Base-by-base conservation (phyloP, 176 grass and related monocot species). In the Oryza australiensis region DNA sequence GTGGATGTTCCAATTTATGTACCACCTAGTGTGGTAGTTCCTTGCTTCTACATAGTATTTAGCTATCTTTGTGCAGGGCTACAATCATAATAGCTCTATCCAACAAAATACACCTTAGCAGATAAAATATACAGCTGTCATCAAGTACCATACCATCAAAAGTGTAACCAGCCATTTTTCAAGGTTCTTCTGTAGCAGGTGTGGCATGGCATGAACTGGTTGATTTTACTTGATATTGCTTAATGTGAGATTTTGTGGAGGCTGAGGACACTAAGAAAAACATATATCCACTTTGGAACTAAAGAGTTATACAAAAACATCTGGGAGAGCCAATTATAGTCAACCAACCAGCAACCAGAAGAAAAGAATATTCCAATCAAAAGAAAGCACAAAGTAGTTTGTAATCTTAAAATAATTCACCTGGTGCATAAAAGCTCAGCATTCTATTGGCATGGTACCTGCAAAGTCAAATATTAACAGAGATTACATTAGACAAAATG, bases 401-500 rank as follows among this genome's bases (percentile, higher is more conserved):
- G 5, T n/a, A 59, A 64, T 29, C 48, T 37, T 12, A 82, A 82
- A 27, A 30, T 12, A 85, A 35, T 26, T 88, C 59, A 99, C 96
- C 96, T 99, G 96, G 93, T 80, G 96, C 96, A 29, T 95, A 99
- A 72, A 99, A 99, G 74, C 93, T 99, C 66, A 99, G 80, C 96
- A 99, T 99, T 91, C 96, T 91, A 45, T 99, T 99, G 73, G 90
- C 93, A 80, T 99, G 93, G 48, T 99, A 99, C 96, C 96, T 99
- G 86, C 73, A 84, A 3, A 88, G 74, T 76, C 65, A 88, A 79
- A 83, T 12, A 94, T 48, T 15, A 78, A 22, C 32, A 76, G 40
- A 80, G 64, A 80, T 77, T 16, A 7, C 23, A 79, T 75, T 53
- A 69, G 1, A 26, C 59, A 6, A 83, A 64, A 42, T 7, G n/a